These are phyloP conservation scores for Arabidopsis hybrid DNA, from an alignment of 441 rosid genomes.

Conservation along the genomic window DNA sequence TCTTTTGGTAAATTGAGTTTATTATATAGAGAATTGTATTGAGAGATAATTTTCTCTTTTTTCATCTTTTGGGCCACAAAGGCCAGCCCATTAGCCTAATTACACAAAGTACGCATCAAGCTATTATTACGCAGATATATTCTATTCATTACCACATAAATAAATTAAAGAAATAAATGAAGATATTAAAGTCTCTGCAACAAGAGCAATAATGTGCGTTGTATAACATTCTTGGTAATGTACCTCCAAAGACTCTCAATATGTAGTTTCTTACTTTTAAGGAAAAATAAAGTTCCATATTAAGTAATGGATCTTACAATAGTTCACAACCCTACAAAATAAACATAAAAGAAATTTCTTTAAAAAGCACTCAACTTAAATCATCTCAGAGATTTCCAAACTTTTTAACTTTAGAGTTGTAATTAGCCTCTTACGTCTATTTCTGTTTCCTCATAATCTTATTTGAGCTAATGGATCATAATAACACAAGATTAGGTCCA, in stretches of 20 bases:
- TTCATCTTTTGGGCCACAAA: too few relatives aligned
- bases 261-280: background rate
- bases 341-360: background rate
- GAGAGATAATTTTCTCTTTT: background rate
- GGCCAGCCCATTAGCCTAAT: too few relatives aligned
- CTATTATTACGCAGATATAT: background rate
- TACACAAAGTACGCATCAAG: background rate
- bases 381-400: slow-evolving; percentile 18
- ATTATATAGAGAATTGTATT: background rate
- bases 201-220: background rate
- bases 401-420: background rate
- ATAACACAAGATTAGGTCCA: slow-evolving; percentile 35
- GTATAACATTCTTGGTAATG: slow-evolving; percentile 22
- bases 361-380: slow-evolving; percentile 9
- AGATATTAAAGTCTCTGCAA: background rate
- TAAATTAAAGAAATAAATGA: background rate
- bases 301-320: slow-evolving; percentile 14
- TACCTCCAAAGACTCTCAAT: slow-evolving; percentile 20
- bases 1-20: background rate
- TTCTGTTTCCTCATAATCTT: slow-evolving; percentile 35
- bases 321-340: slow-evolving; percentile 10
- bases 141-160: slow-evolving; percentile 3
- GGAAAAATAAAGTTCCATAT: background rate
- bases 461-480: slow-evolving; percentile 24
- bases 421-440: slow-evolving; percentile 26